These are phyloP conservation scores for Barbatosphaeria neglecta DNA, from an alignment of 495 filamentous ascomycete genomes.

Conservation along the genomic window DNA sequence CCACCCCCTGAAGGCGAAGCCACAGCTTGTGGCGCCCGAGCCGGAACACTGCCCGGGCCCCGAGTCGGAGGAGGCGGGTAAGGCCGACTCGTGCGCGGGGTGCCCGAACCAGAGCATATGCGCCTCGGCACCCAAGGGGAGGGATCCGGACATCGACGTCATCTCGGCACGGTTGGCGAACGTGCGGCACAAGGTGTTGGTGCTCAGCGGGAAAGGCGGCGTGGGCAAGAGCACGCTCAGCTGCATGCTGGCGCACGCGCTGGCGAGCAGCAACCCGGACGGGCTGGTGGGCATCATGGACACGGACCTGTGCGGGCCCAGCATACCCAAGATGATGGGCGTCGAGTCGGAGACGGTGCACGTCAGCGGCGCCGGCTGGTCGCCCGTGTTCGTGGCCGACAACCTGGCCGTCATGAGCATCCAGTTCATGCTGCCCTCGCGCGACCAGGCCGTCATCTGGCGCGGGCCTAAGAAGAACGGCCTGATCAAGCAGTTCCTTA, in stretches of 20 bases:
- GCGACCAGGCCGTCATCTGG: slow-evolving; percentile 94
- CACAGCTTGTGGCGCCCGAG: slow-evolving; percentile 82
- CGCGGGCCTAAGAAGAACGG: slow-evolving; percentile 97
- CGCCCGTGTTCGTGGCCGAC: slow-evolving; percentile 84
- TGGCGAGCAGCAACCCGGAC: slow-evolving; percentile 64
- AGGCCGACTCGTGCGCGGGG: slow-evolving; percentile 77
- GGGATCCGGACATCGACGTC: slow-evolving; percentile 83
- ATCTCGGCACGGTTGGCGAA: slow-evolving; percentile 73
- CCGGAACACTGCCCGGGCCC: slow-evolving; percentile 96
- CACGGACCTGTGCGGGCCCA: slow-evolving; percentile 90
- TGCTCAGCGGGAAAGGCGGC: slow-evolving; percentile 90
- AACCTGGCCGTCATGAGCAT: slow-evolving; percentile 92
- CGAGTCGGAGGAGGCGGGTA: slow-evolving; percentile 73
- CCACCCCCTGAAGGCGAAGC: slow-evolving; percentile 56
- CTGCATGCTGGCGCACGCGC: slow-evolving; percentile 72
- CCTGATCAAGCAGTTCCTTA: slow-evolving; percentile 91
- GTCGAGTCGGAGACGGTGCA: slow-evolving; percentile 89
- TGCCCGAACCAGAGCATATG: slow-evolving; percentile 96
- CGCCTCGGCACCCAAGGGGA: slow-evolving; percentile 86
- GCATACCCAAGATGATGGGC: slow-evolving; percentile 96
- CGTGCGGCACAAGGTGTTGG: slow-evolving; percentile 81
- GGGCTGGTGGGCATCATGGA: slow-evolving; percentile 86
- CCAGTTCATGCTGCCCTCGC: slow-evolving; percentile 90
- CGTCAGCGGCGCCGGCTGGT: slow-evolving; percentile 69
- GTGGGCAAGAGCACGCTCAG: slow-evolving; percentile 94